Conservation (phyloP, 1,284 basidiomycete genomes). For the Ceratobasidium sp. region DNA sequence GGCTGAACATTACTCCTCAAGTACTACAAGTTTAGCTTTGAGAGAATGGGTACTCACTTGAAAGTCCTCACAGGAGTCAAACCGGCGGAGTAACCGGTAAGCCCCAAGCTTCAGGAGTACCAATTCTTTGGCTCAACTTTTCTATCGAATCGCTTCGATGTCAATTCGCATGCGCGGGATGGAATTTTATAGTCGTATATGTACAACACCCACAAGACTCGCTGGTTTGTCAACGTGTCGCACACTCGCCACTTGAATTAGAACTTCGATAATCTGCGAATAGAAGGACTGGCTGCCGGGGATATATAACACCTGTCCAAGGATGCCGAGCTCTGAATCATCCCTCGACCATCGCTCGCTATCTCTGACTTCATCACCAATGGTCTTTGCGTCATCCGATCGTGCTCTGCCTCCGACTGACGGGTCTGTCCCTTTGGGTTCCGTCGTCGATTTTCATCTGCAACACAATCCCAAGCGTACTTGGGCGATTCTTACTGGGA, state of each 20-base stretch:
- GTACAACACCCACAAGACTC: neutral
- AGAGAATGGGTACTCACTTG: neutral
- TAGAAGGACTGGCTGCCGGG: neutral
- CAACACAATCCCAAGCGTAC: constrained; percentile 26
- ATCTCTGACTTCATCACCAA: neutral
- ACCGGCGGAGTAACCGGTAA: neutral
- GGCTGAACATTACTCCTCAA: neutral
- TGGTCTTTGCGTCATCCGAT: constrained; percentile 48
- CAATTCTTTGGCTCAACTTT: neutral
- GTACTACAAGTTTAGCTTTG: neutral
- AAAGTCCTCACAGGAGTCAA: neutral
- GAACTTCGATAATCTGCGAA: neutral
- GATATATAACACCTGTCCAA: neutral
- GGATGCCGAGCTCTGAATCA: neutral
- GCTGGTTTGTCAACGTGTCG: neutral
- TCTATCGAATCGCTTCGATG: neutral
- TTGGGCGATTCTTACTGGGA: constrained; percentile 9
- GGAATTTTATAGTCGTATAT: neutral
- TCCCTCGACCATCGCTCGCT: neutral
- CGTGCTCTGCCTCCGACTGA: neutral
- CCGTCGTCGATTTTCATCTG: constrained; percentile 31
- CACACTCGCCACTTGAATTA: neutral
- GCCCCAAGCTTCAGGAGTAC: neutral
- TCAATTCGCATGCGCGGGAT: neutral
- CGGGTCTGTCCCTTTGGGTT: neutral